Evolutionary conservation across 805 yeast species (phyloP), one percentile per base, ranked within the genome.

Genomic region (Wickerhamiella hasegawae): DNA sequence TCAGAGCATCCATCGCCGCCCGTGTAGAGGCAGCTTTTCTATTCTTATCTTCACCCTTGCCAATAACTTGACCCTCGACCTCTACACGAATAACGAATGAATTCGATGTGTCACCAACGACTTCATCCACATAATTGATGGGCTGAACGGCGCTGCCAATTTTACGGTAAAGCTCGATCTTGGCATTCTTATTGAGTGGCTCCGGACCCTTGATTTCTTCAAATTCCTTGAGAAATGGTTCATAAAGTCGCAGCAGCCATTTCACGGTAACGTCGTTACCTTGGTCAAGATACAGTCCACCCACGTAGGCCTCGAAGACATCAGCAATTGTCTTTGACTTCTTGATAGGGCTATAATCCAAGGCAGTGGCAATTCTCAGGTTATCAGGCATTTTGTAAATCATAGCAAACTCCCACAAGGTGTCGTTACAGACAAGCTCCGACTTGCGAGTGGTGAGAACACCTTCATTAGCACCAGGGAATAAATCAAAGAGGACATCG

Each of bases 231-330:
- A 55, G 30, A 10, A 49, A 36, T 2, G 64, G 62, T 28, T 35
- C 41, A 14, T 49, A 51, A n/a, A 60, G 48, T 15, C 43, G 42
- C 5, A 32, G 28, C 8, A 60, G 45, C 62, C 63, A 62, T 6
- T 44, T 23, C 12, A 46, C 45, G 2, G 51, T 54, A 3, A 41
- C 45, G 1, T 36, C 34, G 4, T 45, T 43, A 6, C 59, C 60
- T 11, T 39, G 31, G 26, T 47, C 45, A 5, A 45, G 30, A 8
- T 45, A 66, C 22, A 87, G 55, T 0, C 92, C 98, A 5, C 94
- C 97, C 31, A 90, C 66, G 45, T 87, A 87, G 0, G 97, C 95
- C 57, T 90, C 98, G 52, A 87, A 81, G 0, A 79, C 73, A 62
- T 87, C 98, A 0, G 97, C 94, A 48, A 68, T 68, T 3, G 79